These are phyloP conservation scores for Coemansia sp. DNA, from an alignment of 192 early-diverging fungal species.

Conservation along the genomic window DNA sequence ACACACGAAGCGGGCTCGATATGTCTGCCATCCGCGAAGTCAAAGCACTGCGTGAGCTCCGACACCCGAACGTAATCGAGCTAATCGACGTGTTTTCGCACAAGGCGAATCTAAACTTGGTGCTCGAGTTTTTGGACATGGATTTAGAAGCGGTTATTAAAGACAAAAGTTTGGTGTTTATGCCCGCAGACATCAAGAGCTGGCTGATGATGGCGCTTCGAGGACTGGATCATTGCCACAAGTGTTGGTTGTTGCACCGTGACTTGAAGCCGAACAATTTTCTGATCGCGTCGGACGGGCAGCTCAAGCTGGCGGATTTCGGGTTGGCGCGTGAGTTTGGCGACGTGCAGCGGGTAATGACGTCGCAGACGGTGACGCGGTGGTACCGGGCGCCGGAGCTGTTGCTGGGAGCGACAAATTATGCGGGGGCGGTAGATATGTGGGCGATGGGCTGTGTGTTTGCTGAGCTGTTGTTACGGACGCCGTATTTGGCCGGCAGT, in stretches of 20 bases:
- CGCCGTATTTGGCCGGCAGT: slow-evolving; percentile 87
- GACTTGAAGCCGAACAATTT: slow-evolving; percentile 91
- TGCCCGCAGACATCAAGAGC: slow-evolving; percentile 88
- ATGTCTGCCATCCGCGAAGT: slow-evolving; percentile 95
- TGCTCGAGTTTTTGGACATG: slow-evolving; percentile 91
- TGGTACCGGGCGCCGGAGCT: slow-evolving; percentile 98
- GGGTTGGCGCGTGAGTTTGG: slow-evolving; percentile 97
- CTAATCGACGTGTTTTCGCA: slow-evolving; percentile 91
- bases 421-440: slow-evolving; percentile 88
- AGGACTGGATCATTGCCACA: slow-evolving; percentile 90
- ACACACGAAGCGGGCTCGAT: slow-evolving; percentile 92
- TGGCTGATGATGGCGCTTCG: slow-evolving; percentile 98
- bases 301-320: slow-evolving; percentile 97
- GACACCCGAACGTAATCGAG: slow-evolving; percentile 92
- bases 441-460: slow-evolving; percentile 99
- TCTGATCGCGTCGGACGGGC: slow-evolving; percentile 77
- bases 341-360: slow-evolving; percentile 77
- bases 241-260: slow-evolving; percentile 86
- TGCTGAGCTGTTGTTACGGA: slow-evolving; percentile 92
- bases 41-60: slow-evolving; percentile 87
- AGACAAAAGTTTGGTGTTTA: slow-evolving; percentile 85
- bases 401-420: slow-evolving; percentile 83
- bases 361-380: slow-evolving; percentile 90
- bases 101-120: slow-evolving; percentile 87
- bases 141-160: slow-evolving; percentile 98